A percentile compares a stretch with the other conserved stretches of the same genome.
phyloP scores from a whole-genome alignment of 495 filamentous ascomycete genomes.

The Pyronema domesticum region DNA sequence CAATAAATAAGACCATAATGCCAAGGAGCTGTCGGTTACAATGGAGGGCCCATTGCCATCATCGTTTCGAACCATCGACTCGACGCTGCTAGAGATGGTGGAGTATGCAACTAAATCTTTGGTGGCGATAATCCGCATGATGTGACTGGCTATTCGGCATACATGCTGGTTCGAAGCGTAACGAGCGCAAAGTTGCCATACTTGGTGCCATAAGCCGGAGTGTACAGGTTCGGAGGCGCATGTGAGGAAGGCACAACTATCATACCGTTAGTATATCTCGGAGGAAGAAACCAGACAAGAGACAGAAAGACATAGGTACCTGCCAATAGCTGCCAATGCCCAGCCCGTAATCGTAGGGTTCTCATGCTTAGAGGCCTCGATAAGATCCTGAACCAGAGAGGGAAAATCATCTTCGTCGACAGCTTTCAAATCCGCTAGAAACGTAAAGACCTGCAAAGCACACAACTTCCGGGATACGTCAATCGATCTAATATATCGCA shows the following conservation, averaged over 20 bases:
- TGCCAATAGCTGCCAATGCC: slow-evolving; percentile 33
- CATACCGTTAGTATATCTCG: slow-evolving; percentile 10
- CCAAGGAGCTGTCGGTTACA: slow-evolving; percentile 62
- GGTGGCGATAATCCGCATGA: slow-evolving; percentile 50
- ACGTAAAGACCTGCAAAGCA: slow-evolving; percentile 63
- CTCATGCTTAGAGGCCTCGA: slow-evolving; percentile 37
- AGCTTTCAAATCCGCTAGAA: slow-evolving; percentile 30
- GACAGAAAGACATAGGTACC: slow-evolving; percentile 19
- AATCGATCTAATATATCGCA: slow-evolving; percentile 39
- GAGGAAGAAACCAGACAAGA: background rate
- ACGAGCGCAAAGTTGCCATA: slow-evolving; percentile 57
- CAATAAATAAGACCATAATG: slow-evolving; percentile 48
- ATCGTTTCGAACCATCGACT: slow-evolving; percentile 50
- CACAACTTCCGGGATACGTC: slow-evolving; percentile 40
- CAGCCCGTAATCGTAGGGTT: slow-evolving; percentile 38
- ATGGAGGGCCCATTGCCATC: slow-evolving; percentile 66
- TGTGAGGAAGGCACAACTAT: slow-evolving; percentile 33
- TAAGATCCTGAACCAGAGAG: slow-evolving; percentile 32
- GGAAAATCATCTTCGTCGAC: slow-evolving; percentile 32
- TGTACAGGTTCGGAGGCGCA: slow-evolving; percentile 15
- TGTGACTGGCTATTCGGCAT: slow-evolving; percentile 63
- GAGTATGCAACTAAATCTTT: slow-evolving; percentile 44
- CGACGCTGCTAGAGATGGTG: slow-evolving; percentile 41
- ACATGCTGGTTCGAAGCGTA: slow-evolving; percentile 48
- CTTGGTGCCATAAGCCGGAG: slow-evolving; percentile 41